Evolutionary conservation across 495 filamentous ascomycete species (phyloP).

Genomic region (Aspergillus sclerotioniger): DNA sequence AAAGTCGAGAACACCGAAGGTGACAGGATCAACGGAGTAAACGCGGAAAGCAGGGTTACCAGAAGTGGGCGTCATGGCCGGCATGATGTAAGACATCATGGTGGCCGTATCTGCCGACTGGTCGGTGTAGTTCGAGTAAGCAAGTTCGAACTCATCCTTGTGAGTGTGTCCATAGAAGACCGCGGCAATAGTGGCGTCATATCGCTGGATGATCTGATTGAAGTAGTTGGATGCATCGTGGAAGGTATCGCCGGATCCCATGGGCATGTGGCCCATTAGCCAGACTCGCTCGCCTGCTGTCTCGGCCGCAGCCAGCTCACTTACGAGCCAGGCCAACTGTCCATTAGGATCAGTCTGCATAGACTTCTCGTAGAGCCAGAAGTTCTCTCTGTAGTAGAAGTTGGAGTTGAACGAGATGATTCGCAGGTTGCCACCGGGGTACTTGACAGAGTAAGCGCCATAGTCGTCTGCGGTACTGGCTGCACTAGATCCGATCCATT

Average conservation of each 20-base stretch:
- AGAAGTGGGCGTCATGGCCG: slow-evolving; percentile 54
- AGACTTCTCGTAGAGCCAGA: slow-evolving; percentile 46
- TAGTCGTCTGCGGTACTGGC: slow-evolving; percentile 50
- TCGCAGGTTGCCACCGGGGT: slow-evolving; percentile 42
- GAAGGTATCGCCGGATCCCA: slow-evolving; percentile 36
- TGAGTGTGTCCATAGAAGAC: slow-evolving; percentile 59
- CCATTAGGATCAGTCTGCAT: slow-evolving; percentile 50
- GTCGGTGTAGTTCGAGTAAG: slow-evolving; percentile 49
- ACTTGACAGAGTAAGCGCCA: slow-evolving; percentile 50
- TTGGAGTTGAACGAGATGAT: slow-evolving; percentile 55
- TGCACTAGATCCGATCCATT: slow-evolving; percentile 46
- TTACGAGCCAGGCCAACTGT: slow-evolving; percentile 49
- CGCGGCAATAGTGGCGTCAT: slow-evolving; percentile 54
- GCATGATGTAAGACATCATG: slow-evolving; percentile 47
- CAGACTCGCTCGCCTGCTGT: slow-evolving; percentile 51
- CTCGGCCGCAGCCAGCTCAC: slow-evolving; percentile 53
- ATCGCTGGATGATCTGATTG: slow-evolving; percentile 57
- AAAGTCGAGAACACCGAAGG: slow-evolving; percentile 53
- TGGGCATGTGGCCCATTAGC: slow-evolving; percentile 54
- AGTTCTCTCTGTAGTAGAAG: slow-evolving; percentile 46
- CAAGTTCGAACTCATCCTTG: slow-evolving; percentile 53
- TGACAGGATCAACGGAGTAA: slow-evolving; percentile 54
- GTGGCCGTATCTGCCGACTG: slow-evolving; percentile 40
- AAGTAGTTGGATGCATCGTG: slow-evolving; percentile 49
- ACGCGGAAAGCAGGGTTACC: slow-evolving; percentile 55